Conservation (phyloP, 768 basidiomycete species). For the Russula earlei region DNA sequence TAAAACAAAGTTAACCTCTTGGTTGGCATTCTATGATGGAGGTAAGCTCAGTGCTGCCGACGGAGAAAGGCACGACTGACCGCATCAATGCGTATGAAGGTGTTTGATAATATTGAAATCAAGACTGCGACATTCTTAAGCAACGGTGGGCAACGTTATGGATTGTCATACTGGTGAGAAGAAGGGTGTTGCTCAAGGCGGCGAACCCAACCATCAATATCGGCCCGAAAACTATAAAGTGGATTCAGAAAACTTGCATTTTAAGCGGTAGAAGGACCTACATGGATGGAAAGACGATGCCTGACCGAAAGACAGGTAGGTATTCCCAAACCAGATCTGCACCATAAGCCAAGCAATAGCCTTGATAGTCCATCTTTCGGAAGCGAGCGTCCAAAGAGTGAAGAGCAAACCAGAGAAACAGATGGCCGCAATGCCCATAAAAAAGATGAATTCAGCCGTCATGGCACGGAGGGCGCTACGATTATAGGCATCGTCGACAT, state of each 20-base stretch:
- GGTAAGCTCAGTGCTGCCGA: not conserved
- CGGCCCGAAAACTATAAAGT: constrained; percentile 48
- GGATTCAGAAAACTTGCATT: not conserved
- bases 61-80: constrained; percentile 27
- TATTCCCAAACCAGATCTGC: constrained; percentile 82
- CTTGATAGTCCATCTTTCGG: constrained; percentile 32
- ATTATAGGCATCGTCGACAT: not conserved
- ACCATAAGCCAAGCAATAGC: constrained; percentile 77
- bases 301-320: constrained; percentile 42
- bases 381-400: constrained; percentile 44
- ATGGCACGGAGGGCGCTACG: constrained; percentile 69
- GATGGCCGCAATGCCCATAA: constrained; percentile 64
- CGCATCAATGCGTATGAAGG: constrained; percentile 67
- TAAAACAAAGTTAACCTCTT: constrained; percentile 36
- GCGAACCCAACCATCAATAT: constrained; percentile 75
- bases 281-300: constrained; percentile 35
- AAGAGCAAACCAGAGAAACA: constrained; percentile 74
- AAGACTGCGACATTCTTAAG: constrained; percentile 35
- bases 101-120: constrained; percentile 87
- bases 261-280: not conserved
- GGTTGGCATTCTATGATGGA: constrained; percentile 41
- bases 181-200: constrained; percentile 65
- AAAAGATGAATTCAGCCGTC: constrained; percentile 71
- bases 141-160: constrained; percentile 2
- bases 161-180: constrained; percentile 61